Evolutionary conservation across 805 yeast species (phyloP), one percentile per base, ranked within the genome.

Genomic region (Komagataella kurtzmanii): DNA sequence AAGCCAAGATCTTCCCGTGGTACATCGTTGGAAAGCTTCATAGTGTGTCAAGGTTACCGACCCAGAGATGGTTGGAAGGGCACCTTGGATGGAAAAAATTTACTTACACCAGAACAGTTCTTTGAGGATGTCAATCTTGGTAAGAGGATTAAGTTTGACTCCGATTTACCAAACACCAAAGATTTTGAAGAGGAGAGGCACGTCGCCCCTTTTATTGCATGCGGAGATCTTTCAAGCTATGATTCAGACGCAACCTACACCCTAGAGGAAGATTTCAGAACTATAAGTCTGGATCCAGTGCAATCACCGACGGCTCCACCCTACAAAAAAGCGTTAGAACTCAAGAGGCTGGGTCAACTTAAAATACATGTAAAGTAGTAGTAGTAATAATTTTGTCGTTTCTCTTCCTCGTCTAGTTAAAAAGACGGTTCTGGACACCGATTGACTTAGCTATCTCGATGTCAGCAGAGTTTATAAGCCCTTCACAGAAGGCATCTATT

Each of bases 251-350:
- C 99, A 0, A 91, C 98, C 0, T 93, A 93, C 63, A 68, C 80
- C 5, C 66, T 82, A 44, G 81, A 79, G 30, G 65, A 62, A 44
- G 65, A 64, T 18, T 65, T 63, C 17, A 65, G 68, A 6, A 57
- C 62, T 30, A 57, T 66, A 14, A 82, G 88, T 53, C 68, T 93
- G 54, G 95, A 88, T 57, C 99, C 99, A 0, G 95, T 93, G 8
- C 98, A 93, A 61, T 73, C 81, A 65, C 99, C 99, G 7, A 90
- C 97, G 0, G 93, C 96, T 36, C 99, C 99, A 1, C 97, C 99
- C 1, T 93, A 93, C 67, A 91, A 91, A 68, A 79, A 80, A 53
- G 99, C 98, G 0, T 68, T 93, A 53, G 96, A 88, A 62, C 71
- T 87, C 77, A 88, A 87, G 67, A 75, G 96, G 61, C 40, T 30